A percentile compares a stretch with the other conserved stretches of the same genome.
Conservation (phyloP, 345 rosid genomes). For the Lenwebbia sp. region DNA sequence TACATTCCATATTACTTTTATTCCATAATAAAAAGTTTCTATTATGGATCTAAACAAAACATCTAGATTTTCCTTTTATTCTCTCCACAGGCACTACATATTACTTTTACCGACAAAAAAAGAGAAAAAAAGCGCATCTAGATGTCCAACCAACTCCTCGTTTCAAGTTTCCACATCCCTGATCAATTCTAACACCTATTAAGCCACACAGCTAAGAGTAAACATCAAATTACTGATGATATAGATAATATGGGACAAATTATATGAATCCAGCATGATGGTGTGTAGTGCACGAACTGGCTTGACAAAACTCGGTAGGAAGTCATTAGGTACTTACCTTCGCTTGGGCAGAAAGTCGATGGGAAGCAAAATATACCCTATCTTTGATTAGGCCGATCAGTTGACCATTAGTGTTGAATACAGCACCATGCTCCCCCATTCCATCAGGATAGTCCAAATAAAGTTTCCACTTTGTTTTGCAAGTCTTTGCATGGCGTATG, state of each 20-base stretch:
- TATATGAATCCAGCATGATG: not conserved
- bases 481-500: not conserved
- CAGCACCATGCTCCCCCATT: not conserved
- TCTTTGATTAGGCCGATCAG: not conserved
- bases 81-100: not conserved
- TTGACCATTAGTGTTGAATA: not conserved
- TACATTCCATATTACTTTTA: too few relatives aligned
- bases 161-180: not conserved
- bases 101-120: not conserved
- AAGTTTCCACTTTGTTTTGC: not conserved
- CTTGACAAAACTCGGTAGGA: not conserved
- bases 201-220: not conserved
- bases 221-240: not conserved
- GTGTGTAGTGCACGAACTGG: not conserved
- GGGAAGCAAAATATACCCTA: not conserved
- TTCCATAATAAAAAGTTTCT: not conserved
- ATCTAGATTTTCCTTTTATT: not conserved
- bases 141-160: not conserved
- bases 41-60: not conserved
- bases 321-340: not conserved
- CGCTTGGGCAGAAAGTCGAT: not conserved
- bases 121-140: not conserved
- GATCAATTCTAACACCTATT: not conserved
- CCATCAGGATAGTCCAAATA: not conserved
- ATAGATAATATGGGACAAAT: accelerated